A percentile compares a stretch with the other conserved stretches of the same genome.
Conservation (phyloP, 2,329 filamentous ascomycete species). For the Phialocephala subalpina region DNA sequence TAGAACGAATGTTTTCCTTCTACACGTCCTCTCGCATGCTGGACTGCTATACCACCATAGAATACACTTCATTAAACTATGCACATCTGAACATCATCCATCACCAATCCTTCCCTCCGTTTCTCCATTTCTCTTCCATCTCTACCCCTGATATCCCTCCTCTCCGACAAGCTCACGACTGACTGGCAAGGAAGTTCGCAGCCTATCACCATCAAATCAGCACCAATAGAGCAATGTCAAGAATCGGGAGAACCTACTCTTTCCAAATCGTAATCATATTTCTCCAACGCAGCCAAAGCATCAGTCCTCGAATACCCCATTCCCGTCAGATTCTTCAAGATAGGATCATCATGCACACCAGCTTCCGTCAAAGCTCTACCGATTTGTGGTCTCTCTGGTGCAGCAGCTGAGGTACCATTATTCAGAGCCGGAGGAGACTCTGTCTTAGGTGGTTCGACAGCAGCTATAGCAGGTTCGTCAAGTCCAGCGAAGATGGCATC, state of each 20-base stretch:
- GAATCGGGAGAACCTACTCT: slow-evolving; percentile 67
- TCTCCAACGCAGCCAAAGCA: slow-evolving; percentile 83
- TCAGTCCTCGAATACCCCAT: slow-evolving; percentile 86
- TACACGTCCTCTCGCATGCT: too few relatives aligned
- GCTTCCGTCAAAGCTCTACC: slow-evolving; percentile 77
- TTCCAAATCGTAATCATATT: slow-evolving; percentile 95
- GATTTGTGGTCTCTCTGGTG: slow-evolving; percentile 50
- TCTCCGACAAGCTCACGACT: slow-evolving; percentile 33
- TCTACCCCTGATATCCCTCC: too few relatives aligned
- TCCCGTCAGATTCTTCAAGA: slow-evolving; percentile 84
- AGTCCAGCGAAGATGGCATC: slow-evolving; percentile 90
- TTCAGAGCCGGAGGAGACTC: slow-evolving; percentile 14
- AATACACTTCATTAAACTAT: slow-evolving; percentile 31
- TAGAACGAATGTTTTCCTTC: too few relatives aligned
- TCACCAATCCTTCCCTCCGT: slow-evolving; percentile 1
- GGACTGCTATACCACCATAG: too few relatives aligned
- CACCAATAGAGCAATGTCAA: not conserved
- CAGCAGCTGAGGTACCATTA: slow-evolving; percentile 30
- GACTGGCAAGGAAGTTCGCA: slow-evolving; percentile 46
- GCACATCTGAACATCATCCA: slow-evolving; percentile 27
- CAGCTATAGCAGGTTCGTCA: slow-evolving; percentile 52
- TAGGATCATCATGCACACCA: slow-evolving; percentile 88
- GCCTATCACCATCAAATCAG: slow-evolving; percentile 38
- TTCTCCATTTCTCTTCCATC: not conserved
- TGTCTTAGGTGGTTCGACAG: slow-evolving; percentile 36